Percentiles rank a stretch among this genome's conserved stretches.
Evolutionary conservation across 345 rosid species (phyloP).

Genomic region (Moringa oleifera): DNA sequence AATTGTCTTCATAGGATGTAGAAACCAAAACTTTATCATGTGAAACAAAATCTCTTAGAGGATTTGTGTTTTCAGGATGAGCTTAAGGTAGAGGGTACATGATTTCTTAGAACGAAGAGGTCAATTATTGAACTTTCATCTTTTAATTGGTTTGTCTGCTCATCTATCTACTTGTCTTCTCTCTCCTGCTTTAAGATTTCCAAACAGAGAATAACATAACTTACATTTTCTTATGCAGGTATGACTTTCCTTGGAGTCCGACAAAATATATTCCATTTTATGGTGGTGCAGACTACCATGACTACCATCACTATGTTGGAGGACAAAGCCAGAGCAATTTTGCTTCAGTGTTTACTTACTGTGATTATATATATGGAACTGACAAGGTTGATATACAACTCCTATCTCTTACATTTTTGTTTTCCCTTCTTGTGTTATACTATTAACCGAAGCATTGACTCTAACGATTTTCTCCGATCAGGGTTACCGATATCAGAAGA

Average conservation of each 20-base stretch:
- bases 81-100: no score
- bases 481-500: conserved; percentile 95
- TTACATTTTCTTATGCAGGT: conserved; percentile 36
- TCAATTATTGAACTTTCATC: background rate
- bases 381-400: conserved; percentile 52
- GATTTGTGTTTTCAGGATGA: no score
- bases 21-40: background rate
- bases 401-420: background rate
- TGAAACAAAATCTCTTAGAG: no score
- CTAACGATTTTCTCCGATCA: conserved; percentile 18
- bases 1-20: no score
- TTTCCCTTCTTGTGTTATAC: background rate
- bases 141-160: no score
- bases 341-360: conserved; percentile 94
- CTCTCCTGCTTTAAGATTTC: background rate
- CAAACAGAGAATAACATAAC: background rate
- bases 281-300: conserved; percentile 96
- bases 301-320: conserved; percentile 98
- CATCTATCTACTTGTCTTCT: background rate
- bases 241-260: conserved; percentile 87
- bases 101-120: no score
- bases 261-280: conserved; percentile 90
- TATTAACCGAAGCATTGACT: conserved; percentile 16
- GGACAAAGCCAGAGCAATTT: conserved; percentile 99
- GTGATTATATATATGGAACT: conserved; percentile 92